Conservation (phyloP, 352 stramenopile species). For the Phytopythium helicoides region DNA sequence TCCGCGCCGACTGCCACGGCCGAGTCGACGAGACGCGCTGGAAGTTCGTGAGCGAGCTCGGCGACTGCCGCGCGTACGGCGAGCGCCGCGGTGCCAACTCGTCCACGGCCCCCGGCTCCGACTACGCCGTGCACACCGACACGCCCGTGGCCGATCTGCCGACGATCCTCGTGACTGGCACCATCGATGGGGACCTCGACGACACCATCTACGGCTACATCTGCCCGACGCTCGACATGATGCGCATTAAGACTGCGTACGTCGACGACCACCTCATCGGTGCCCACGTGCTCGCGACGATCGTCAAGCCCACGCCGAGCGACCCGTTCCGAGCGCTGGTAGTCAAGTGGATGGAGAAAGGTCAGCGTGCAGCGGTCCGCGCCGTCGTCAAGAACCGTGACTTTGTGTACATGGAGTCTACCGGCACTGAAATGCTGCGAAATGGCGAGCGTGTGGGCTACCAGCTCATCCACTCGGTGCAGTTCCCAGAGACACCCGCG, state of each 20-base stretch:
- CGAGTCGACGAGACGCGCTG: constrained; percentile 30
- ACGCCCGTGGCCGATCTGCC: constrained; percentile 21
- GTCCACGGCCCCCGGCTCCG: constrained; percentile 21
- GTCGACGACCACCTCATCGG: constrained; percentile 37
- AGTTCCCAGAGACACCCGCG: constrained; percentile 31
- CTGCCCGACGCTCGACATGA: constrained; percentile 27
- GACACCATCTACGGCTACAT: constrained; percentile 44
- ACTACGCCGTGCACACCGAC: constrained; percentile 18
- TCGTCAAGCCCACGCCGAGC: constrained; percentile 25
- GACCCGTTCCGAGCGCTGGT: constrained; percentile 37
- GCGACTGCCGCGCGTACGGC: constrained; percentile 36
- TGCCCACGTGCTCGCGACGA: constrained; percentile 36
- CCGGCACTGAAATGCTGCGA: constrained; percentile 32
- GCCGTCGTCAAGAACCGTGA: constrained; percentile 45
- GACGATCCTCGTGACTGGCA: constrained; percentile 28
- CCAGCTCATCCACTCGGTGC: constrained; percentile 55
- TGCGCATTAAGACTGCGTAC: constrained; percentile 44
- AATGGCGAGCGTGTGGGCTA: constrained; percentile 61
- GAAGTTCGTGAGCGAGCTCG: constrained; percentile 40
- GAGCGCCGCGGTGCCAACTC: constrained; percentile 20
- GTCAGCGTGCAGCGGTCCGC: constrained; percentile 26
- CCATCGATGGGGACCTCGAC: constrained; percentile 38
- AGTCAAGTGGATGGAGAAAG: constrained; percentile 55
- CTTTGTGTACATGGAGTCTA: constrained; percentile 52
- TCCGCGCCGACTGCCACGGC: constrained; percentile 23